Evolutionary conservation across 768 basidiomycete species (phyloP).

Genomic region (Glaciozyma antarctica): DNA sequence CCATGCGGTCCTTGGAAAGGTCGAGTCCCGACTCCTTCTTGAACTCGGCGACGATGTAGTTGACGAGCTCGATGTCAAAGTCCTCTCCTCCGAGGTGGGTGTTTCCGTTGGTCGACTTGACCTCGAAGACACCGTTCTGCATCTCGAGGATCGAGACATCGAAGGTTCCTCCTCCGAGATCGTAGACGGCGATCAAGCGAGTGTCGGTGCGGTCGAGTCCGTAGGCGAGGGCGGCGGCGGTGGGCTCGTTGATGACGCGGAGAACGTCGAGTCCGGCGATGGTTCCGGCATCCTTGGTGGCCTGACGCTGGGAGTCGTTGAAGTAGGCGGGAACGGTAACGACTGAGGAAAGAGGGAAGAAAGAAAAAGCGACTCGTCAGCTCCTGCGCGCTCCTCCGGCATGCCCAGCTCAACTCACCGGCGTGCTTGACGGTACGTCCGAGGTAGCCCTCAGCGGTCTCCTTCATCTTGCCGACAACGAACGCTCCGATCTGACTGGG

Average conservation of each 20-base stretch:
- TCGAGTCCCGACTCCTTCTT: constrained; percentile 83
- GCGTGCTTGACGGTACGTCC: constrained; percentile 91
- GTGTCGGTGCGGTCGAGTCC: constrained; percentile 77
- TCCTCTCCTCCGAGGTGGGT: constrained; percentile 97
- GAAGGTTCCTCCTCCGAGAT: constrained; percentile 95
- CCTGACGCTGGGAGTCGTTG: constrained; percentile 98
- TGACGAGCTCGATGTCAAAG: constrained; percentile 83
- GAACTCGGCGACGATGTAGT: constrained; percentile 79
- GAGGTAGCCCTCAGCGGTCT: constrained; percentile 85
- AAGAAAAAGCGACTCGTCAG: neutral
- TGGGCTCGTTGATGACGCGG: constrained; percentile 98
- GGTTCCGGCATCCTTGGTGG: constrained; percentile 93
- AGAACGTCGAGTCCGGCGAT: constrained; percentile 96
- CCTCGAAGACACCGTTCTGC: constrained; percentile 99
- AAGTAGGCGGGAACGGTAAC: constrained; percentile 97
- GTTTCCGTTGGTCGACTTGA: constrained; percentile 99
- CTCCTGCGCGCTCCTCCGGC: neutral
- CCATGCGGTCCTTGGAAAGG: constrained; percentile 79
- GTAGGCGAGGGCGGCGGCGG: constrained; percentile 95
- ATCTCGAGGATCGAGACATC: constrained; percentile 99
- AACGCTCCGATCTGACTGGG: constrained; percentile 45
- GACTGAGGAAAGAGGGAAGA: constrained; percentile 42
- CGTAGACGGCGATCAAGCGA: constrained; percentile 89
- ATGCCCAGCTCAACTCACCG: constrained; percentile 6
- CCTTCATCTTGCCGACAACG: constrained; percentile 79